A percentile compares a stretch with the other conserved stretches of the same genome.
phyloP scores from a whole-genome alignment of 2,329 filamentous ascomycete genomes.

The Trichoderma afroharzianum region DNA sequence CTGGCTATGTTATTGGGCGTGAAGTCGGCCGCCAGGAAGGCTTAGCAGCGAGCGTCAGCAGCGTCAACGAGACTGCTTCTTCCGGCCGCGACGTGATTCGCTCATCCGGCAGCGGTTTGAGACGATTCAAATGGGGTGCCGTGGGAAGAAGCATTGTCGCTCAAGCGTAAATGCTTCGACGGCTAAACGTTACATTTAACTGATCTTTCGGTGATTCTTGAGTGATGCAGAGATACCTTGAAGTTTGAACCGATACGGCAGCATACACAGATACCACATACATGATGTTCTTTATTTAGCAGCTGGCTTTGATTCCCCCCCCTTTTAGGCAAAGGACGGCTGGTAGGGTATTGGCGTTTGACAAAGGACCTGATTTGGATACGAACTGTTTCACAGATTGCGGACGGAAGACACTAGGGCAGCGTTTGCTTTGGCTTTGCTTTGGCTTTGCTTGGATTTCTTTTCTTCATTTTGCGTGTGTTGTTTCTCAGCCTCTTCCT shows the following conservation, averaged over 20 bases:
- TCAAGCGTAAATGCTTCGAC: constrained; percentile 23
- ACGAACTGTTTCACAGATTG: constrained; percentile 14
- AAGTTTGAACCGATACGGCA: not conserved
- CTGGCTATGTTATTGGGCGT: constrained; percentile 64
- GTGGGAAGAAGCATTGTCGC: constrained; percentile 51
- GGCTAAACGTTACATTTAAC: not conserved
- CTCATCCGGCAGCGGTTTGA: constrained; percentile 48
- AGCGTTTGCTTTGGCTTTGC: constrained; percentile 8
- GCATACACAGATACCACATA: constrained; percentile 18
- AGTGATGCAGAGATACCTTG: constrained; percentile 2
- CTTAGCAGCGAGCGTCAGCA: constrained; percentile 40
- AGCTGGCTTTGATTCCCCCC: not conserved
- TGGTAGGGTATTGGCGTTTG: constrained; percentile 12
- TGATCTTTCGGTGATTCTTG: not conserved
- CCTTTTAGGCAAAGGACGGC: not conserved
- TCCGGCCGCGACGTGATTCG: constrained; percentile 54
- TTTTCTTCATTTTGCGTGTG: not conserved
- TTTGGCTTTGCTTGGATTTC: not conserved
- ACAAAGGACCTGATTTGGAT: not conserved
- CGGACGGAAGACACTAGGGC: constrained; percentile 10
- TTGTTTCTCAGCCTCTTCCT: not conserved
- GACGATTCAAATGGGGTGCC: constrained; percentile 52
- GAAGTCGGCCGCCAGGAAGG: constrained; percentile 62
- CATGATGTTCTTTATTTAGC: constrained; percentile 6
- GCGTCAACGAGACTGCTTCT: constrained; percentile 44